Base-by-base conservation (phyloP, 129 eudicot genomes). In the Deinandra increscens region DNA sequence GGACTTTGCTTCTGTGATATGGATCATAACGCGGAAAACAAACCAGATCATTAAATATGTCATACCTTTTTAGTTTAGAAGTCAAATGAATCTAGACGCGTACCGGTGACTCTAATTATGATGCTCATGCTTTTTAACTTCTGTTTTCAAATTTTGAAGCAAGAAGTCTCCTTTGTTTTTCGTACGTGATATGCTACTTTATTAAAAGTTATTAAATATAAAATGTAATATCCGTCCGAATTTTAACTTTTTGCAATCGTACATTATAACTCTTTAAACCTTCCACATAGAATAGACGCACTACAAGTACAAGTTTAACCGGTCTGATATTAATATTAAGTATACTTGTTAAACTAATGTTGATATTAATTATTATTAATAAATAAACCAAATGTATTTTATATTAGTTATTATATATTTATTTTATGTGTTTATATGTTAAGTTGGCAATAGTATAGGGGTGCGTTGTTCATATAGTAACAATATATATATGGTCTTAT, bases 31-130 rank as follows among this genome's bases (percentile, higher is more conserved):
- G 50, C 26, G 75, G 51, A 26, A 50, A 33, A 44, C 68, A 60
- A 60, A 53, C 15, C 56, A 43, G 6, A 42, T 56, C 55, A 70
- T n/a, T 56, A 10, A 34, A 48, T 67, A n/a, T n/a, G n/a, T 46
- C 44, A 66, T 13, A 33, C 65, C 12, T 36, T 12, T 60, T 66
- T 36, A 23, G 6, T 60, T 66, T 36, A 23, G 6, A 38, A 1
- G 56, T 56, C 56, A 70, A 58, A n/a, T 26, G 42, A 59, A 70
- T 67, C 75, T 41, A 55, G 42, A 51, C 22, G 1, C 14, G 2
- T 38, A 10, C 48, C 7, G 37, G 33, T 66, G 17, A 19, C 15
- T 14, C n/a, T 7, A 39, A 70, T 33, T 38, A 37, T 70, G 50
- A 42, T 7, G 34, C 42, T 41, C 14, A 48, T 31, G 48, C 8